These are phyloP conservation scores for Marasmius sp. DNA, from an alignment of 1,284 basidiomycete genomes.

Conservation along the genomic window DNA sequence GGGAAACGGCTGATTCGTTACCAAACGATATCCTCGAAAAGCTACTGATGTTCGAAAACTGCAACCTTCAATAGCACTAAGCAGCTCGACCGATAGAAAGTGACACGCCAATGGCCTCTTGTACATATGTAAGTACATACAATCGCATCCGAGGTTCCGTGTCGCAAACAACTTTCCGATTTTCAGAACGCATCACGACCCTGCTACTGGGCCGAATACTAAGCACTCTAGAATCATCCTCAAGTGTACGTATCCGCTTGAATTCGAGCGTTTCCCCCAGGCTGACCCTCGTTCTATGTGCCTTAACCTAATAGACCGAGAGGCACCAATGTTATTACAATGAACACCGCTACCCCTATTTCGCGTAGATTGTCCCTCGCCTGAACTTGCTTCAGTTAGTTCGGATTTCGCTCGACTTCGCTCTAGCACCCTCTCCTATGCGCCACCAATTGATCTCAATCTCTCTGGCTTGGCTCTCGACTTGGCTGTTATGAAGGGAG, in stretches of 20 bases:
- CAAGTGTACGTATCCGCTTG: not conserved
- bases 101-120: no score
- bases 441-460: constrained; percentile 26
- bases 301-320: not conserved
- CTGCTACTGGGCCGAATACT: constrained; percentile 4
- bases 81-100: no score
- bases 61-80: constrained; percentile 22
- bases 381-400: not conserved
- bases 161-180: not conserved
- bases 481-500: constrained; percentile 18
- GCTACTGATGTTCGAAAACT: constrained; percentile 17
- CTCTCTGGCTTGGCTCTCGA: constrained; percentile 25
- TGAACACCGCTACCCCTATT: not conserved
- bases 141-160: constrained; percentile 13
- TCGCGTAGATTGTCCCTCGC: not conserved
- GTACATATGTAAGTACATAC: constrained; percentile 3
- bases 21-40: constrained; percentile 25
- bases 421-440: constrained; percentile 23
- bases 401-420: constrained; percentile 32
- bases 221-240: constrained; percentile 7
- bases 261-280: no score
- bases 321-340: constrained; percentile 1
- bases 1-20: constrained; percentile 27
- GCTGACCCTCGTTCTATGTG: no score
- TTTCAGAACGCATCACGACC: not conserved